A percentile compares a stretch with the other conserved stretches of the same genome.
phyloP scores from a whole-genome alignment of 1,139 yeast species.

The Blastobotrys indianensis region DNA sequence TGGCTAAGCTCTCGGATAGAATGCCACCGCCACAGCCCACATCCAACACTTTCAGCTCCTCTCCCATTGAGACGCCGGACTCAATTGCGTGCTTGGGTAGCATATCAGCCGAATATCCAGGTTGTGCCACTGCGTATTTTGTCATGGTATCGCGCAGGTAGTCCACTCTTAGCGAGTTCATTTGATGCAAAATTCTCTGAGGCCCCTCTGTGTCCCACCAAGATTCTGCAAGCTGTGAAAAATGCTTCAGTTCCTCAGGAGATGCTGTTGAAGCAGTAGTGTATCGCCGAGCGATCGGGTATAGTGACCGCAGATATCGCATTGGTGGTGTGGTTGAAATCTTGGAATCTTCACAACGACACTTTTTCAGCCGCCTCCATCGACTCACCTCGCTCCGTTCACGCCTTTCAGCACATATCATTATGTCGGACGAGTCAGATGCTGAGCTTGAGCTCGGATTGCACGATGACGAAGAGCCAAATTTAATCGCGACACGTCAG shows the following conservation, averaged over 20 bases:
- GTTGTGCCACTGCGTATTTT: slow-evolving; percentile 39
- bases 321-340: no score
- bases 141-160: slow-evolving; percentile 61
- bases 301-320: no score
- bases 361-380: no score
- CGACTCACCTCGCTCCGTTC: no score
- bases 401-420: no score
- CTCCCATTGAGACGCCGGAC: slow-evolving; percentile 37
- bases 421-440: slow-evolving; percentile 7
- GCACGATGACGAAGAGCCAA: slow-evolving; percentile 7
- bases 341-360: no score
- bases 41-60: slow-evolving; percentile 55
- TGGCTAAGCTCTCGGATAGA: slow-evolving; percentile 76
- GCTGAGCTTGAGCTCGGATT: slow-evolving; percentile 7
- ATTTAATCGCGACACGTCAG: slow-evolving; percentile 54
- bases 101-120: slow-evolving; percentile 67
- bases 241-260: slow-evolving; percentile 64
- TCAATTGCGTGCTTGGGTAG: slow-evolving; percentile 58
- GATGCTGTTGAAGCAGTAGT: slow-evolving; percentile 20
- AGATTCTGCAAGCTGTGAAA: slow-evolving; percentile 72
- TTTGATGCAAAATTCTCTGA: slow-evolving; percentile 86
- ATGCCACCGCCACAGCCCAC: slow-evolving; percentile 99
- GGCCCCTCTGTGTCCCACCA: slow-evolving; percentile 99
- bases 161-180: slow-evolving; percentile 87
- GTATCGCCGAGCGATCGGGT: slow-evolving; percentile 2